phyloP scores from a whole-genome alignment of 1,139 yeast species.

The Geotrichum europaeum region DNA sequence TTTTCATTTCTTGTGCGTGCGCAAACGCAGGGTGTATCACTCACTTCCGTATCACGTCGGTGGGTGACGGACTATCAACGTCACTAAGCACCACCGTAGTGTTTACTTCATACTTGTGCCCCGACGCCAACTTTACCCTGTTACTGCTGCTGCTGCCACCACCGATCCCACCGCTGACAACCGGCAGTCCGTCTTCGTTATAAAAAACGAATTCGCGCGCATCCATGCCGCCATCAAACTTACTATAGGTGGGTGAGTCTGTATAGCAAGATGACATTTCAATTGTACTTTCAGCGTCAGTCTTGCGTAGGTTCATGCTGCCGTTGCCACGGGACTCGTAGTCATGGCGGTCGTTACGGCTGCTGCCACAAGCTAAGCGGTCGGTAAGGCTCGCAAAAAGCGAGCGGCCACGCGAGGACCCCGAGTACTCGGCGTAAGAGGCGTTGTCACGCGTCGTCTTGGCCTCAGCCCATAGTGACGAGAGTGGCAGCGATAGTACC shows the following conservation, averaged over 20 bases:
- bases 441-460: background rate
- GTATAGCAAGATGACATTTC: background rate
- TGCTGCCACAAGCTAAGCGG: background rate
- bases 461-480: constrained; percentile 76
- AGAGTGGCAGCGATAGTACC: constrained; percentile 68
- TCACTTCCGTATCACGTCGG: background rate
- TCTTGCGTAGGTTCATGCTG: background rate
- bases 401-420: background rate
- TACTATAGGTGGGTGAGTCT: background rate
- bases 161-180: background rate
- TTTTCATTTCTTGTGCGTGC: no score
- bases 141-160: background rate
- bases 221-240: background rate
- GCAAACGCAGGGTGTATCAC: no score
- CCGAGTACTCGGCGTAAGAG: background rate
- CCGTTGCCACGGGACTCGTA: background rate
- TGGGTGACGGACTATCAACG: background rate
- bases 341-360: background rate
- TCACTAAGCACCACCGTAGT: background rate
- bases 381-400: background rate
- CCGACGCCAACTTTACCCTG: background rate
- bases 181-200: background rate
- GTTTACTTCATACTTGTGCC: background rate
- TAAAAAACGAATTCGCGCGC: background rate
- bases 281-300: background rate